Conservation (phyloP, 2,329 filamentous ascomycete species). For the Graphilbum fragrans region DNA sequence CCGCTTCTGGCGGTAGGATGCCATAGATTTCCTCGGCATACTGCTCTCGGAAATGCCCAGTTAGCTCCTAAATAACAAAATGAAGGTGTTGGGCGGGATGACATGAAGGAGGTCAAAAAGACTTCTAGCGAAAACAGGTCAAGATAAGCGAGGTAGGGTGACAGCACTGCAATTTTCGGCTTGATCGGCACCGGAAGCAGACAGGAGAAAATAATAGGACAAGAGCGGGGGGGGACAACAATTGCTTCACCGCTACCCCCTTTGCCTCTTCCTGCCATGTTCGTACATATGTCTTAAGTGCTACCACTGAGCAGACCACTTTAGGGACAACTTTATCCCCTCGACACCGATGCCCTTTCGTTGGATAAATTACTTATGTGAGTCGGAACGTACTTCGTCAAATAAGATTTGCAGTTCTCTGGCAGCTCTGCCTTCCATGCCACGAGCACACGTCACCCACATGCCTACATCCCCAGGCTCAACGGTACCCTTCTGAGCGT, state of each 20-base stretch:
- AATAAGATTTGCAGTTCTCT: conserved; percentile 55
- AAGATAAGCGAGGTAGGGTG: not conserved
- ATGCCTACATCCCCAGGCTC: conserved; percentile 61
- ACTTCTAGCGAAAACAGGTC: not conserved
- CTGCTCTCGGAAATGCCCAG: conserved; percentile 24
- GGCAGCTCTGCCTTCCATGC: conserved; percentile 58
- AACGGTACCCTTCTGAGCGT: conserved; percentile 32
- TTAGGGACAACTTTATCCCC: too few relatives aligned
- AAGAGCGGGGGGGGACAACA: too few relatives aligned
- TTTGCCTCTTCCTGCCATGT: not conserved
- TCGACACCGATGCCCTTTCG: too few relatives aligned
- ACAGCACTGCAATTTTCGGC: not conserved
- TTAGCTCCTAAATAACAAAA: not conserved
- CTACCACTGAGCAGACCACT: too few relatives aligned
- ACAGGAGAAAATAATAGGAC: too few relatives aligned
- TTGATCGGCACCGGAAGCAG: too few relatives aligned
- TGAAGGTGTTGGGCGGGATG: not conserved
- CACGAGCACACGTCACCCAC: conserved; percentile 66
- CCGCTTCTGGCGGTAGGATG: conserved; percentile 25
- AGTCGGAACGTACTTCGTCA: conserved; percentile 55
- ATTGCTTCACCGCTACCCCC: not conserved
- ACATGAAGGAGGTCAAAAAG: not conserved
- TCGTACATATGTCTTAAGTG: too few relatives aligned
- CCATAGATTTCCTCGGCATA: conserved; percentile 53
- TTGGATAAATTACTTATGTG: too few relatives aligned